Evolutionary conservation across 768 basidiomycete genomes (phyloP).

Genomic region (Tricholoma terreum): DNA sequence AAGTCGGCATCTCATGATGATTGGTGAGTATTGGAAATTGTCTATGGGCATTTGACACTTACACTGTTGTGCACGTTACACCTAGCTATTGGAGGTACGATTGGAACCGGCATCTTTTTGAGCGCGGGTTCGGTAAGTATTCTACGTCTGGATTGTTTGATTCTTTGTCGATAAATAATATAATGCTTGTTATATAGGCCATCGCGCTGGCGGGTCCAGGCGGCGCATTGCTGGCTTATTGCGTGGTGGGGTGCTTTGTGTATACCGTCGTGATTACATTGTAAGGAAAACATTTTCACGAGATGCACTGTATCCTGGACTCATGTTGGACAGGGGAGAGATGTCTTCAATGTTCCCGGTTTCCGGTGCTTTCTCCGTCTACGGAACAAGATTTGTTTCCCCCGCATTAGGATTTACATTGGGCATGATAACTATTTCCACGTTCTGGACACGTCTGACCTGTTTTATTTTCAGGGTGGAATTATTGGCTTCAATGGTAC

Average conservation of each 20-base stretch:
- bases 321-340: slow-evolving; percentile 45
- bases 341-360: slow-evolving; percentile 66
- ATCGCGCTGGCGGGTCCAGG: slow-evolving; percentile 58
- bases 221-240: slow-evolving; percentile 59
- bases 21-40: slow-evolving; percentile 18
- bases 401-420: slow-evolving; percentile 58
- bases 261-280: slow-evolving; percentile 61
- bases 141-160: too few species aligned
- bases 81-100: slow-evolving; percentile 53
- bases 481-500: slow-evolving; percentile 52
- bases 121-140: slow-evolving; percentile 50
- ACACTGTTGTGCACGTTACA: background rate
- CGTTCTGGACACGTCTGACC: background rate
- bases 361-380: slow-evolving; percentile 57
- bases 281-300: slow-evolving; percentile 24
- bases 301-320: background rate
- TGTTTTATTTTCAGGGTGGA: slow-evolving; percentile 40
- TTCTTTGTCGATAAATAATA: background rate
- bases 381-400: slow-evolving; percentile 57
- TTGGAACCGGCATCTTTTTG: slow-evolving; percentile 60
- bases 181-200: slow-evolving; percentile 29
- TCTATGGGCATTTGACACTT: too few species aligned
- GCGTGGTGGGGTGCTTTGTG: slow-evolving; percentile 56
- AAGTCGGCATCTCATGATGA: slow-evolving; percentile 32
- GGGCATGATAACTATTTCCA: slow-evolving; percentile 28